Evolutionary conservation across 2,329 filamentous ascomycete genomes (phyloP).

Genomic region (Colletotrichum eleusines): DNA sequence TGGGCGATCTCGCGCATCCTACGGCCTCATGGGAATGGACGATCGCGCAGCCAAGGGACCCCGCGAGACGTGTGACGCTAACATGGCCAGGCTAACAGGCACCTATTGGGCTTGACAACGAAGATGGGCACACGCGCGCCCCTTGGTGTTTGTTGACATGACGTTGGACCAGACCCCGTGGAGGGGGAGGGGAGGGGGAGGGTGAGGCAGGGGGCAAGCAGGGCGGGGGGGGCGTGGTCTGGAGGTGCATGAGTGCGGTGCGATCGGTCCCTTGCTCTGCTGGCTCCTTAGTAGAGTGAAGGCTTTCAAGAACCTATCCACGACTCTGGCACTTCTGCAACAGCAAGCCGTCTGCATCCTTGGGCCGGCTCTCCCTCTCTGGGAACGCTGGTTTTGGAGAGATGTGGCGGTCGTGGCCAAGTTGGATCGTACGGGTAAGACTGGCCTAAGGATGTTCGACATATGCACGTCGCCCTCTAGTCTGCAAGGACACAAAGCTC

Average conservation of each 20-base stretch:
- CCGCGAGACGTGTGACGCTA: background rate
- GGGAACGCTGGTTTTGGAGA: background rate
- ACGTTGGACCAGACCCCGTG: background rate
- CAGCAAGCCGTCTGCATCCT: background rate
- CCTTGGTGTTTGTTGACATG: background rate
- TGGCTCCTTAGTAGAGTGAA: background rate
- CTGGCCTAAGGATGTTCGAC: background rate
- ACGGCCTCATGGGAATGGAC: background rate
- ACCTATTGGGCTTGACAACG: background rate
- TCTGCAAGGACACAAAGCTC: background rate
- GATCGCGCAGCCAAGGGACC: background rate
- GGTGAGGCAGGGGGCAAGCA: too few species aligned
- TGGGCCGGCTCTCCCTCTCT: background rate
- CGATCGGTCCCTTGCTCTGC: background rate
- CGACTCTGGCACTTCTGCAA: background rate
- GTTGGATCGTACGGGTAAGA: constrained; percentile 25
- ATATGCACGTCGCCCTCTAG: background rate
- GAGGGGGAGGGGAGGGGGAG: too few species aligned
- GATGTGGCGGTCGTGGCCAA: constrained; percentile 17
- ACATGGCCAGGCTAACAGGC: background rate
- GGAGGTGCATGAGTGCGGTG: background rate
- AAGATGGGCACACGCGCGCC: background rate
- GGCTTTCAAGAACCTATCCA: background rate
- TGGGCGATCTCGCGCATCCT: background rate
- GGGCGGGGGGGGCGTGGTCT: background rate